These are phyloP conservation scores for Circinella umbellata DNA, from an alignment of 371 early-diverging fungal species.

Conservation along the genomic window DNA sequence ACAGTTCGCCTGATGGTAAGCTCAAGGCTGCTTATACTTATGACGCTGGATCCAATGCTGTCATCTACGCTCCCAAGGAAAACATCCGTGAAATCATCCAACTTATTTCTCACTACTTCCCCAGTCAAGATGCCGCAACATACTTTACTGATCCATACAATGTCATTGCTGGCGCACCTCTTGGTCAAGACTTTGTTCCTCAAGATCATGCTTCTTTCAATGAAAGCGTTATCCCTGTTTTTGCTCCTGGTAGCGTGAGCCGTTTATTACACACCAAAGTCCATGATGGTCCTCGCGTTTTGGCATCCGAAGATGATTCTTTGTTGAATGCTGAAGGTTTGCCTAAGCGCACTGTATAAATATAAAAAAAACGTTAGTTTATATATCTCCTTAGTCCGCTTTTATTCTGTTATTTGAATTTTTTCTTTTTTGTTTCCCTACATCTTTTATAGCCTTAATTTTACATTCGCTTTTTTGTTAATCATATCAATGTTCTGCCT, in stretches of 20 bases:
- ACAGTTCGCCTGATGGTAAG: constrained; percentile 58
- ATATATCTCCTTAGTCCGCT: no score
- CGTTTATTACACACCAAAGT: constrained; percentile 90
- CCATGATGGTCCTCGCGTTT: constrained; percentile 92
- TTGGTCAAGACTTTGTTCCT: constrained; percentile 53
- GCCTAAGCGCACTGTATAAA: constrained; percentile 49
- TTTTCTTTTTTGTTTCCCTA: no score
- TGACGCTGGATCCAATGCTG: constrained; percentile 99
- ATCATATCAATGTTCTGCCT: no score
- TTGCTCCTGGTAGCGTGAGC: constrained; percentile 76
- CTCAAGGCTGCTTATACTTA: constrained; percentile 85
- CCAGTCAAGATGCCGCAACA: constrained; percentile 45
- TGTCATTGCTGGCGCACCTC: constrained; percentile 34
- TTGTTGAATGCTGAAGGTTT: constrained; percentile 64
- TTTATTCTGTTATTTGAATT: no score
- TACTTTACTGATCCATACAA: constrained; percentile 73
- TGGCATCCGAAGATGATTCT: constrained; percentile 62
- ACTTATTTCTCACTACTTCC: constrained; percentile 86
- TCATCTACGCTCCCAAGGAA: constrained; percentile 86
- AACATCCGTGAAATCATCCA: constrained; percentile 86
- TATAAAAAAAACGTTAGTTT: not conserved
- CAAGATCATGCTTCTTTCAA: constrained; percentile 50
- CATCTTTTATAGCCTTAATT: no score
- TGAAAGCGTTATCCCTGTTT: constrained; percentile 65
- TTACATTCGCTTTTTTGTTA: no score